Evolutionary conservation across 305 asterid species (phyloP), one percentile per base, ranked within the genome.

Genomic region (Fraxinus albicans): DNA sequence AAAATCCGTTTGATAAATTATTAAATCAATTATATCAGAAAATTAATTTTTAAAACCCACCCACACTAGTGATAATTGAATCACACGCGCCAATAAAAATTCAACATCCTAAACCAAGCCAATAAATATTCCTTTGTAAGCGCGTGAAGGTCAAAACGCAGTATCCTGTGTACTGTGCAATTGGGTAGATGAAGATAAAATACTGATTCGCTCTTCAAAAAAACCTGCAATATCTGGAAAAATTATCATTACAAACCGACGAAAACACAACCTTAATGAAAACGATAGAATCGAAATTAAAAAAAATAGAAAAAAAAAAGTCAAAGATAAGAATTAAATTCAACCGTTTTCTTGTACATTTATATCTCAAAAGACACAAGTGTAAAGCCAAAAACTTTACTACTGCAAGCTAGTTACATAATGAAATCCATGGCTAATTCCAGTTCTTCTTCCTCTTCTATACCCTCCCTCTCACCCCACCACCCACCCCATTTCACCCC

Each of bases 401-500:
- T 63, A 2, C 69, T 58, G 7, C 73, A 65, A 74, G 10, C 36
- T 81, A 47, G 50, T 8, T 82, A 69, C 47, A 35, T 25, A 19
- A 75, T 78, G 85, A 86, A 78, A 83, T 83, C 92, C 34, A 90
- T 92, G 98, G 97, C 97, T 3, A 77, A 85, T 42, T 85, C 91
- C 70, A 21, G 34, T 65, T 83, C 91, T 72, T 83, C 86, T 4
- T 87, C 93, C 3, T 89, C 93, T 73, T 85, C 86, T 67, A 93
- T 86, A 76, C 58, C 91, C 76, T 81, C 93, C 40, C 79, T 91
- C 82, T 94, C 97, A 69, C 94, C 96, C 74, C 94, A 85, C 84
- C 89, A 85, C 76, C 90, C 91, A 58, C 86, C 93, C 82, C 96
- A 92, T 21, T 92, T 95, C 87, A 92, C 96, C 72, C 96, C 98